Conservation (phyloP, 805 yeast genomes). For the Kregervanrija pseudodelftensis region DNA sequence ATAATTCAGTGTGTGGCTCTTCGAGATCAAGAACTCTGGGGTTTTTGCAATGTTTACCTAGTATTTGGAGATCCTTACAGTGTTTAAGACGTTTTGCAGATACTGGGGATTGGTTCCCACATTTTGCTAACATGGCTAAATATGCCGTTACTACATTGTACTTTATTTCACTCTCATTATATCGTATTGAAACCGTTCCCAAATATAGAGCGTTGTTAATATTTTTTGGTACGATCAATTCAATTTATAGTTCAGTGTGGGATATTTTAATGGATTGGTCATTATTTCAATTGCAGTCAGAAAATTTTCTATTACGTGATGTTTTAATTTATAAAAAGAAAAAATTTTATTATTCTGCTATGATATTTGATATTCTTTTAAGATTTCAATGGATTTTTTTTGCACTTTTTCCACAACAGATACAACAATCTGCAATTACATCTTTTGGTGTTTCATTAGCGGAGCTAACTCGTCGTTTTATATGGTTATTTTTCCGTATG, state of each 20-base stretch:
- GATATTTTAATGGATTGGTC: constrained; percentile 97
- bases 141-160: constrained; percentile 62
- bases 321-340: constrained; percentile 58
- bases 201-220: constrained; percentile 54
- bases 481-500: constrained; percentile 89
- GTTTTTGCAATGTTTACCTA: constrained; percentile 74
- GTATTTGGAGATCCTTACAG: constrained; percentile 84
- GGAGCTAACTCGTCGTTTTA: constrained; percentile 72
- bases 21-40: constrained; percentile 72
- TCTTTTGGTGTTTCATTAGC: constrained; percentile 79
- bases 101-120: constrained; percentile 95
- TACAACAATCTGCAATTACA: constrained; percentile 81
- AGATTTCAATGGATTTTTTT: constrained; percentile 92
- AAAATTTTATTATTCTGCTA: constrained; percentile 64
- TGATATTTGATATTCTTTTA: constrained; percentile 61
- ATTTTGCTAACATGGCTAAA: constrained; percentile 79
- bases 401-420: constrained; percentile 62
- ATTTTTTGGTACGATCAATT: constrained; percentile 64
- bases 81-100: constrained; percentile 87
- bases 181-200: constrained; percentile 50
- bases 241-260: constrained; percentile 69
- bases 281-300: constrained; percentile 57
- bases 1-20: constrained; percentile 59
- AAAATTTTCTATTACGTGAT: constrained; percentile 57
- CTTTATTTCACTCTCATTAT: constrained; percentile 65